Evolutionary conservation across 805 yeast species (phyloP).

Genomic region (Lachancea fermentati): DNA sequence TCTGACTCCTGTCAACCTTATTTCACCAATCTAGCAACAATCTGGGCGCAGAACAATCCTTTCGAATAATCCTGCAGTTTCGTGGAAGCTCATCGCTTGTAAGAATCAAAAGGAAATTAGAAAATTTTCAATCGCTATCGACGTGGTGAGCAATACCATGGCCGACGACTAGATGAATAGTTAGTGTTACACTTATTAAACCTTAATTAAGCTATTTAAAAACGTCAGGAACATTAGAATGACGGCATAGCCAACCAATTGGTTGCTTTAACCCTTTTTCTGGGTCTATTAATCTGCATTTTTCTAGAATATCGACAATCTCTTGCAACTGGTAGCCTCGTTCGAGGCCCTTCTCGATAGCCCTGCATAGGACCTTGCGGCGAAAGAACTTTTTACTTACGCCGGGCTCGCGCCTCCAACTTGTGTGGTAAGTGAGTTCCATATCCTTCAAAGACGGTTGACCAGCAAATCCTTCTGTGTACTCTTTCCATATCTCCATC

Average conservation of each 20-base stretch:
- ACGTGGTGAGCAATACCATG: too few species aligned
- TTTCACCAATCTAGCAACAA: too few species aligned
- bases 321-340: slow-evolving; percentile 41
- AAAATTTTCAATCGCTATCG: neutral
- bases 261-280: slow-evolving; percentile 40
- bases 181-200: neutral
- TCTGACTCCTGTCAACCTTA: neutral
- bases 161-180: too few species aligned
- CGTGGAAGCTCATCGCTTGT: neutral
- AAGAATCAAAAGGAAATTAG: neutral
- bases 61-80: neutral
- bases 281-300: slow-evolving; percentile 37
- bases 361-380: slow-evolving; percentile 48
- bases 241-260: slow-evolving; percentile 40
- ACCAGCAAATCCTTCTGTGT: slow-evolving; percentile 44
- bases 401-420: slow-evolving; percentile 53
- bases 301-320: slow-evolving; percentile 44
- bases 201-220: slow-evolving; percentile 1
- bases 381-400: slow-evolving; percentile 49
- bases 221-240: slow-evolving; percentile 33
- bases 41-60: too few species aligned
- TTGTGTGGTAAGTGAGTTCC: slow-evolving; percentile 44
- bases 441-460: slow-evolving; percentile 48
- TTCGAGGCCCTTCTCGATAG: slow-evolving; percentile 44
- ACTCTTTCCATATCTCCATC: slow-evolving; percentile 52